Evolutionary conservation across 2,329 filamentous ascomycete genomes (phyloP), one percentile per base, ranked within the genome.

Genomic region (Didymella keratinophila): DNA sequence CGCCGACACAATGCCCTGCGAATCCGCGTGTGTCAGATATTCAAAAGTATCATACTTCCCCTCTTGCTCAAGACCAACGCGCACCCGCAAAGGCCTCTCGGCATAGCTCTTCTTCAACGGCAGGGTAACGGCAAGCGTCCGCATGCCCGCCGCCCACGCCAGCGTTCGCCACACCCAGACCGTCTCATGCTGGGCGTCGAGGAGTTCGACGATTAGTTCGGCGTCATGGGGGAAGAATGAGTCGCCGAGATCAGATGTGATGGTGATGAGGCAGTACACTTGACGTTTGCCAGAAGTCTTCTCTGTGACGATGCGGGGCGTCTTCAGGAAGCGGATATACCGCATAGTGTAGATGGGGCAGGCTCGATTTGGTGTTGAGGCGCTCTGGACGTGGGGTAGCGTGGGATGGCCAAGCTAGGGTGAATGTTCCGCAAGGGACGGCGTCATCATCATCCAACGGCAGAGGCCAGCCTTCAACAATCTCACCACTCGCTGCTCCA

Each of bases 211-310:
- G 16, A 76, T 69, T 9, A 86, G 70, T 12, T 77, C 68, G 21
- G 82, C 65, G 66, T 83, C 76, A 43, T 78, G 68, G n/a, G 82
- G 79, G 42, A 86, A 81, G 69, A 89, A 88, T 0, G 81, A 82
- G 66, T 90, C 87, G 18, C 89, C 89, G 8, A 91, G 79, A 69
- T 91, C 89, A 23, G 87, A 90, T 11, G 87, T 88, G 69, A 91
- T 82, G 37, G 87, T 88, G 58, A 90, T 78, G 28, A 87, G 78
- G 43, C 68, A 72, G 25, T 47, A 52, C 18, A 74, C 56, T 3
- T 67, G 51, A 9, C 30, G 25, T 43, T 58, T 68, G 37, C 16
- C 10, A 58, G 52, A 1, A 65, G 61, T 52, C 55, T 81, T 70
- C 28, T 78, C 77, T 25, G 70, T 58, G 41, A 72, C 68, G 39